Conservation (phyloP, 768 basidiomycete species). For the Mycena pura region DNA sequence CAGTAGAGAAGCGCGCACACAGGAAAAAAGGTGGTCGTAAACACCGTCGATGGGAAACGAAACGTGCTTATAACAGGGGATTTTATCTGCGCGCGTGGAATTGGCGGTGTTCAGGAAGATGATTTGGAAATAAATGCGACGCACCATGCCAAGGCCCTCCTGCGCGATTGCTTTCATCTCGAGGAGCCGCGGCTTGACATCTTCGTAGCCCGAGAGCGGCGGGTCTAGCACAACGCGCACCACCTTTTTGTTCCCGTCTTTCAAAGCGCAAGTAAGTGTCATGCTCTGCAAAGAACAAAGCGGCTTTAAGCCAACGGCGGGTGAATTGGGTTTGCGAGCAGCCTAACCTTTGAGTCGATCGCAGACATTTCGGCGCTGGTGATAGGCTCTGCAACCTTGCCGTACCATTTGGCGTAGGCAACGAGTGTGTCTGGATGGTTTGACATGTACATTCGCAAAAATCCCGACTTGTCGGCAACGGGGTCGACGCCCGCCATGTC, state of each 20-base stretch:
- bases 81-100: slow-evolving; percentile 51
- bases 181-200: slow-evolving; percentile 80
- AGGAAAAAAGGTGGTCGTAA: neutral
- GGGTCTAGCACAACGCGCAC: slow-evolving; percentile 71
- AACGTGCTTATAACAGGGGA: slow-evolving; percentile 69
- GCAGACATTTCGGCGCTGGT: slow-evolving; percentile 70
- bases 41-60: slow-evolving; percentile 41
- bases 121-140: slow-evolving; percentile 23
- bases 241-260: slow-evolving; percentile 52
- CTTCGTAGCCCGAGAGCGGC: slow-evolving; percentile 75
- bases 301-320: no score
- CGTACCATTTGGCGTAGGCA: slow-evolving; percentile 81
- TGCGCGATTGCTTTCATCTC: slow-evolving; percentile 85
- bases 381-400: slow-evolving; percentile 63
- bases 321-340: no score
- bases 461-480: slow-evolving; percentile 76
- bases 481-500: slow-evolving; percentile 61
- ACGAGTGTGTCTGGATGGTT: slow-evolving; percentile 85
- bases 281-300: slow-evolving; percentile 60
- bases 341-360: slow-evolving; percentile 71
- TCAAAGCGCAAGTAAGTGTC: slow-evolving; percentile 68
- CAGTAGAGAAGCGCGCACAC: neutral
- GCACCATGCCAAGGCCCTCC: slow-evolving; percentile 80
- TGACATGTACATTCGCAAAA: slow-evolving; percentile 86
- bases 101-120: neutral